Percentiles rank a stretch among this genome's conserved stretches.
phyloP scores from a whole-genome alignment of 78 protist species.

The Dictyostelium capitatum region DNA sequence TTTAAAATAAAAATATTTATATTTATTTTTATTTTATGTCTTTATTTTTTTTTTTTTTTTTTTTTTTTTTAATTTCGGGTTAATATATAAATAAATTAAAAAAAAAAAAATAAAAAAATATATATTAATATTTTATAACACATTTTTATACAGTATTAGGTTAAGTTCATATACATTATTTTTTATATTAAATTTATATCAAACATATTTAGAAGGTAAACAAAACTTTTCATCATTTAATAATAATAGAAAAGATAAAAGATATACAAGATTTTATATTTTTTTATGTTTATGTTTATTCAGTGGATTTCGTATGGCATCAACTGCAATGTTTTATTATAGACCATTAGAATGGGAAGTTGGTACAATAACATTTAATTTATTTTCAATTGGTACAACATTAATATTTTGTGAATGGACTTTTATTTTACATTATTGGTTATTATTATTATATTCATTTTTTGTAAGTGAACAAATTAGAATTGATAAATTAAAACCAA shows the following conservation, averaged over 20 bases:
- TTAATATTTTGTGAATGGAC: not conserved
- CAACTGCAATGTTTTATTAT: not conserved
- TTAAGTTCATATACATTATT: too few species aligned
- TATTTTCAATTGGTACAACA: not conserved
- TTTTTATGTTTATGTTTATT: not conserved
- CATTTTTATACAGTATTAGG: too few species aligned
- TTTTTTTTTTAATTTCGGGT: too few species aligned
- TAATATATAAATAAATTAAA: too few species aligned
- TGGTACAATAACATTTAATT: not conserved
- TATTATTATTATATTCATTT: conserved; percentile 31
- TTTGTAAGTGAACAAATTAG: conserved; percentile 19
- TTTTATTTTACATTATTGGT: not conserved
- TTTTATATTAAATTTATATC: too few species aligned
- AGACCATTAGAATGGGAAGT: not conserved
- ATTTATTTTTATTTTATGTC: too few species aligned
- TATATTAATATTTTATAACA: too few species aligned
- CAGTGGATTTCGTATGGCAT: not conserved
- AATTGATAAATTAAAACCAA: not conserved
- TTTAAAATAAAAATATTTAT: too few species aligned
- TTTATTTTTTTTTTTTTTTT: too few species aligned
- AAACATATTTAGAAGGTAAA: too few species aligned
- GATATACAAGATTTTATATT: not conserved
- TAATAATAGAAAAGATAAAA: not conserved
- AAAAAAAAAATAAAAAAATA: too few species aligned
- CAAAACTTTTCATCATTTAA: too few species aligned